These are phyloP conservation scores for Myrica gale DNA, from an alignment of 306 rosid species.

Conservation along the genomic window DNA sequence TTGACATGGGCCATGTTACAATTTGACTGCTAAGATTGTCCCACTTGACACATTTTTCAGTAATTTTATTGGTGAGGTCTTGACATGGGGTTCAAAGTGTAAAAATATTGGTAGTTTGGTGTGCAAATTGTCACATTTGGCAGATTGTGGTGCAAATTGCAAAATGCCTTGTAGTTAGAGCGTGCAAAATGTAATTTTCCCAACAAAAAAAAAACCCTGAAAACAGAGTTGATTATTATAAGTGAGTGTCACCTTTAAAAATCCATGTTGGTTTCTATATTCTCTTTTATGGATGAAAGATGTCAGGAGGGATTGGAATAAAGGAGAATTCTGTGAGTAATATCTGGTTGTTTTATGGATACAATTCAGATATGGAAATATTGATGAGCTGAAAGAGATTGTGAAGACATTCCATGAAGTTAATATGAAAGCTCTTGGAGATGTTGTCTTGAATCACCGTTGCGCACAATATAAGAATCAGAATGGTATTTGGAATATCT, in stretches of 20 bases:
- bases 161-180: no score
- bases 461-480: slow-evolving; percentile 77
- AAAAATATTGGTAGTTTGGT: background rate
- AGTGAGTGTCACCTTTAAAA: background rate
- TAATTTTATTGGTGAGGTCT: no score
- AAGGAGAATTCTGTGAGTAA: slow-evolving; percentile 14
- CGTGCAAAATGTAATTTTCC: no score
- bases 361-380: slow-evolving; percentile 68
- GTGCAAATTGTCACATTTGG: no score
- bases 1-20: no score
- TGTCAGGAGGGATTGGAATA: background rate
- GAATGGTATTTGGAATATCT: slow-evolving; percentile 95
- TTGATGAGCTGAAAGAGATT: slow-evolving; percentile 77
- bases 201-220: no score
- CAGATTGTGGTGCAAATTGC: no score
- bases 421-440: slow-evolving; percentile 84
- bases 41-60: no score
- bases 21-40: no score
- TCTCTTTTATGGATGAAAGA: background rate
- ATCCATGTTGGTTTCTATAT: background rate
- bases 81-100: no score
- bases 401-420: slow-evolving; percentile 61
- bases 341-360: slow-evolving; percentile 18
- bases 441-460: slow-evolving; percentile 97
- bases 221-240: no score